phyloP scores from a whole-genome alignment of 441 rosid species.

The Metrosideros polymorpha region DNA sequence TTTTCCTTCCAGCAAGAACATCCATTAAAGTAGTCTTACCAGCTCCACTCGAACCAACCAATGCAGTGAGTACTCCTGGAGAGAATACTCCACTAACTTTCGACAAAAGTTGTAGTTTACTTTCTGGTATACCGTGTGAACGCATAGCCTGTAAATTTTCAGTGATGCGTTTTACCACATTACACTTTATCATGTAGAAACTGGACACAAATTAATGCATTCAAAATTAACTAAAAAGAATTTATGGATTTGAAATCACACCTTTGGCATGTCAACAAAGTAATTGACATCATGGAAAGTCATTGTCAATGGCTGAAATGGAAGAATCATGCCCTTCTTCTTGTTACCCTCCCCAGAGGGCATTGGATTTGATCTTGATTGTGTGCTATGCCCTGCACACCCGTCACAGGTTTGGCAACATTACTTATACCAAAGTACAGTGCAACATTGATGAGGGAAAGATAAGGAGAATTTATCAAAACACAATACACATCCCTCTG shows the following conservation, averaged over 20 bases:
- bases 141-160: slow-evolving; percentile 60
- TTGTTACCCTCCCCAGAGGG: slow-evolving; percentile 17
- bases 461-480: neutral
- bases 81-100: slow-evolving; percentile 86
- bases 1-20: slow-evolving; percentile 95
- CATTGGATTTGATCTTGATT: neutral
- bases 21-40: slow-evolving; percentile 98
- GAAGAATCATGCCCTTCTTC: slow-evolving; percentile 87
- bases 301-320: slow-evolving; percentile 87
- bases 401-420: slow-evolving; percentile 8
- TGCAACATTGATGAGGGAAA: neutral
- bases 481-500: neutral
- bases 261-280: slow-evolving; percentile 93
- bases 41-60: slow-evolving; percentile 96
- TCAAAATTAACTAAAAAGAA: neutral
- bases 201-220: neutral
- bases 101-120: slow-evolving; percentile 61
- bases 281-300: slow-evolving; percentile 86
- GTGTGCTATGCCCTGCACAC: neutral
- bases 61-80: slow-evolving; percentile 88
- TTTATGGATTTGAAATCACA: slow-evolving; percentile 8
- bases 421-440: neutral
- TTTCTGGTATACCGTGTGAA: slow-evolving; percentile 59
- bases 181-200: neutral
- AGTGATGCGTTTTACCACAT: neutral